These are phyloP conservation scores for Solanum aculeatissimum DNA, from an alignment of 305 asterid genomes.

Conservation along the genomic window DNA sequence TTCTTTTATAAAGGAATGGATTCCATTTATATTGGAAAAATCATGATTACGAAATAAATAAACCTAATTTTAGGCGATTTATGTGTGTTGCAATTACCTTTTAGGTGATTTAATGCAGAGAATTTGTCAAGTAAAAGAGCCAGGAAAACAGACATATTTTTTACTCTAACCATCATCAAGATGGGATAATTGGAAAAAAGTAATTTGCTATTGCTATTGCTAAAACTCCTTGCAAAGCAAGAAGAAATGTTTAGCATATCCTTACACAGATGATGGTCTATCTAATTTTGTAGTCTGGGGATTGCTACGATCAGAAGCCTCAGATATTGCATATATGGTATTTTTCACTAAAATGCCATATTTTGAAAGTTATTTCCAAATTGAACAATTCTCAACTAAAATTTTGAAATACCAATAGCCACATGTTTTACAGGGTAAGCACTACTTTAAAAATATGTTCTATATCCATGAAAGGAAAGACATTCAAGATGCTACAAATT, in stretches of 20 bases:
- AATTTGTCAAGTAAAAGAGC: not conserved
- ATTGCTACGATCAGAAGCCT: not conserved
- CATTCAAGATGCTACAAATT: not conserved
- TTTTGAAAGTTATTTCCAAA: not conserved
- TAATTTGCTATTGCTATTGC: no score
- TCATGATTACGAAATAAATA: not conserved
- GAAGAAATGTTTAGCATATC: not conserved
- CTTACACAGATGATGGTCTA: not conserved
- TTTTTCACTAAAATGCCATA: not conserved
- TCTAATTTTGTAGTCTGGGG: not conserved
- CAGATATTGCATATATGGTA: not conserved
- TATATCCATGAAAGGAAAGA: not conserved
- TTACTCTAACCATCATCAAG: not conserved
- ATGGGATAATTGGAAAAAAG: no score
- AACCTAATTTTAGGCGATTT: not conserved
- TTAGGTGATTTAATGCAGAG: no score
- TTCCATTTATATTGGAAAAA: not conserved
- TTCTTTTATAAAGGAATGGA: not conserved
- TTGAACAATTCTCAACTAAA: not conserved
- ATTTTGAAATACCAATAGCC: not conserved
- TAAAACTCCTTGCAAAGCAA: not conserved
- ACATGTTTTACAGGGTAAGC: not conserved
- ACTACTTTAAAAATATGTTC: not conserved
- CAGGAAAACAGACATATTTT: not conserved
- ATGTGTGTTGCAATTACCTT: no score